Percentiles rank a stretch among this genome's conserved stretches.
Conservation (phyloP, 2,329 filamentous ascomycete genomes). For the Penicillium decumbens region DNA sequence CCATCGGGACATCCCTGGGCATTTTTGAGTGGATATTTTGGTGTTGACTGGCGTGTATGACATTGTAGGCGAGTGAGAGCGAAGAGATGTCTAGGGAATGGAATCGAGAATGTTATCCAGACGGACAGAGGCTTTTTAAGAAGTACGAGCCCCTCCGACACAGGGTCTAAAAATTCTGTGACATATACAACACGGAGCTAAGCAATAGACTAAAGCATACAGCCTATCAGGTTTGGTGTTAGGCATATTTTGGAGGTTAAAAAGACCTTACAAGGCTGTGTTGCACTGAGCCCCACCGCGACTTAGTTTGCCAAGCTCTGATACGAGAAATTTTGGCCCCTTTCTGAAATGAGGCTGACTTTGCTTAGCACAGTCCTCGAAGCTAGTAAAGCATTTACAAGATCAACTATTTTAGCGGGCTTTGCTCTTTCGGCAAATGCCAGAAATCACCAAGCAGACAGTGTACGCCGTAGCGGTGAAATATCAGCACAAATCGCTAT, state of each 20-base stretch:
- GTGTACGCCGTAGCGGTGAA: background rate
- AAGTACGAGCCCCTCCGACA: background rate
- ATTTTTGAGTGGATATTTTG: background rate
- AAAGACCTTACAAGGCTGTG: background rate
- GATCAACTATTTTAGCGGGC: background rate
- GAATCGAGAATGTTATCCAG: background rate
- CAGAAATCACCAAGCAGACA: background rate
- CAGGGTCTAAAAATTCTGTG: background rate
- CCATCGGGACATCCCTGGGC: conserved; percentile 9
- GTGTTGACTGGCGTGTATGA: background rate
- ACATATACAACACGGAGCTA: background rate
- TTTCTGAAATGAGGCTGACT: background rate
- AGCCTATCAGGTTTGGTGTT: background rate
- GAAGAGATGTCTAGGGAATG: background rate
- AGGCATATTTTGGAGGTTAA: background rate
- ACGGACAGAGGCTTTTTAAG: background rate
- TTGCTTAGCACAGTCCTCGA: background rate
- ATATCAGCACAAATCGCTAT: too few relatives aligned
- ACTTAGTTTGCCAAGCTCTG: background rate
- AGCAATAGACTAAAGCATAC: background rate
- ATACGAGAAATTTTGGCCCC: background rate
- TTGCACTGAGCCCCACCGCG: background rate
- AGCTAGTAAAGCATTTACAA: background rate
- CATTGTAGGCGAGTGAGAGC: background rate
- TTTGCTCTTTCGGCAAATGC: background rate